These are phyloP conservation scores for Yarrowia divulgata DNA, from an alignment of 805 yeast species.

Conservation along the genomic window DNA sequence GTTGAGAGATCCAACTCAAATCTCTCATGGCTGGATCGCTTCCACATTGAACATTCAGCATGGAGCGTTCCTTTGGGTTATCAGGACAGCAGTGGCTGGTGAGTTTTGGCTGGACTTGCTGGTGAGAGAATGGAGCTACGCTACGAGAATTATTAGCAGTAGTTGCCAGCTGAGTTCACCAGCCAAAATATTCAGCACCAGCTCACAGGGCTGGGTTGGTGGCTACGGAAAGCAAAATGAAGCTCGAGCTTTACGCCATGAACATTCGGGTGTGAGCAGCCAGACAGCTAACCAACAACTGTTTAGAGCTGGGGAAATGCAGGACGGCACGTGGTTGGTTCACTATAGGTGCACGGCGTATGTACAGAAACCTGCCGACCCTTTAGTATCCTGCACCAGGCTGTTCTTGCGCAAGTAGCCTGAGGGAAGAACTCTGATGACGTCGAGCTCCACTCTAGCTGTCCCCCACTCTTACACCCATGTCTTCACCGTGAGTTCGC, in stretches of 20 bases:
- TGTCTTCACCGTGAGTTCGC: not conserved
- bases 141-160: too few species aligned
- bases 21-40: not conserved
- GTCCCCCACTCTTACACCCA: slow-evolving; percentile 1
- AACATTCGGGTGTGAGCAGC: too few species aligned
- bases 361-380: not conserved
- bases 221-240: not conserved
- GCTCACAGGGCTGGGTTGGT: not conserved
- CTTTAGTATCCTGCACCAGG: not conserved
- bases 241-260: too few species aligned
- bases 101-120: not conserved
- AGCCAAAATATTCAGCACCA: not conserved
- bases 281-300: not conserved
- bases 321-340: slow-evolving; percentile 9
- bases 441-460: slow-evolving; percentile 3
- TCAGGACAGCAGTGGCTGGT: not conserved
- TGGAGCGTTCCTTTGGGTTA: not conserved
- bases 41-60: not conserved
- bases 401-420: too few species aligned
- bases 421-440: not conserved
- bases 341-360: not conserved
- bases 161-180: not conserved
- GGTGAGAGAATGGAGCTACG: too few species aligned
- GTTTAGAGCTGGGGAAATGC: not conserved
- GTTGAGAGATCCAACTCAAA: not conserved